Base-by-base conservation (phyloP, 1,284 basidiomycete genomes). In the Melampsora americana region DNA sequence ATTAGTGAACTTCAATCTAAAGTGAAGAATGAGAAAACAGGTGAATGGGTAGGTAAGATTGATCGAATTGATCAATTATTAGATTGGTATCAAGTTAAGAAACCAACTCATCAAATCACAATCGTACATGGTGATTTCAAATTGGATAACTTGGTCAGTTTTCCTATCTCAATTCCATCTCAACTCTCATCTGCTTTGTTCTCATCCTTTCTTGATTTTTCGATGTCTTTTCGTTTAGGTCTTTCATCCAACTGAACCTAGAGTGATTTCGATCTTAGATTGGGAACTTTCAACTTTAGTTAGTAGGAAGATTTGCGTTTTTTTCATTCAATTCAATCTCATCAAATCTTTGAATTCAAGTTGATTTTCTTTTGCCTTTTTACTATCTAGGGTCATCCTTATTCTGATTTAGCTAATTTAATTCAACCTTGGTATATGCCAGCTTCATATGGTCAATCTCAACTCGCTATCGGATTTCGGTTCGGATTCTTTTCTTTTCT, bases 91-190 rank as follows among this genome's bases (percentile, higher is more conserved):
- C 84, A 85, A 81, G 86, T 85, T 79, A 89, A 78, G 70, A 89
- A 83, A 86, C 86, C 76, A 18, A 90, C 90, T 1, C 85, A 88
- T 69, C 87, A 91, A 48, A 80, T 81, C 11, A 81, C 84, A 5
- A 89, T 95, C 78, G 92, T 96, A 4, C 95, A 98, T 82, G 95
- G 95, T 28, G 95, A 98, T 83, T 98, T 93, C 83, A 99, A 99
- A 84, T 86, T 96, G 28, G 95, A 99, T 83, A 99, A 98, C 82
- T 83, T 98, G 67, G 81, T 81, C 0, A 5, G 80, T 80, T 53
- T 18, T n/a, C 42, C 11, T 23, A 12, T 61, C n/a, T 53, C 23
- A 18, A 1, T 16, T 12, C 26, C 59, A 20, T 56, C 53, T 26
- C 75, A 23, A 6, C 2, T 32, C 18, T 44, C n/a, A n/a, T n/a